These are phyloP conservation scores for Zelonia costaricensis DNA, from an alignment of 208 protist genomes.

Conservation along the genomic window DNA sequence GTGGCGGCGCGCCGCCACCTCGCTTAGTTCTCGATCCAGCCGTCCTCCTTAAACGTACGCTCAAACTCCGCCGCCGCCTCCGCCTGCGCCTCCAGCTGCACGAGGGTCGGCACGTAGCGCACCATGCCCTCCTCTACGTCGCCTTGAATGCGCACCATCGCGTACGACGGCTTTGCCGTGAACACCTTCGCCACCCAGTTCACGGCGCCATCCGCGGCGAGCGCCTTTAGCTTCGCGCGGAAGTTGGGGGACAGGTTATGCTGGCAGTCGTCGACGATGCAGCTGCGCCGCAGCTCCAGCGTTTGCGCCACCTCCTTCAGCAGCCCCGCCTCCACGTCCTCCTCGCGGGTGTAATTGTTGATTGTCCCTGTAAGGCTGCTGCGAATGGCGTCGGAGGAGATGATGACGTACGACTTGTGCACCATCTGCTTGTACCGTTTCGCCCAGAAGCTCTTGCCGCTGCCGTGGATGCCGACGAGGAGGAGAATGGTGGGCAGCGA, in stretches of 20 bases:
- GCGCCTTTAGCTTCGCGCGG: constrained; percentile 42
- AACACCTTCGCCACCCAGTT: constrained; percentile 64
- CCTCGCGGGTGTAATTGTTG: constrained; percentile 54
- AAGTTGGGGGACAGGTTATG: constrained; percentile 58
- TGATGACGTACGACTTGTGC: constrained; percentile 54
- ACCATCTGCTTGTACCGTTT: constrained; percentile 63
- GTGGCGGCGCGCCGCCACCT: not conserved
- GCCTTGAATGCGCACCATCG: constrained; percentile 50
- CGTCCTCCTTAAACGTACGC: constrained; percentile 51
- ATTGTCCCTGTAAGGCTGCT: constrained; percentile 43
- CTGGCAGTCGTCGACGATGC: constrained; percentile 69
- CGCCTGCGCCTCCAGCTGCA: constrained; percentile 59
- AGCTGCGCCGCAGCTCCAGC: constrained; percentile 50
- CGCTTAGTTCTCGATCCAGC: constrained; percentile 54
- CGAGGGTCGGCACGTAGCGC: constrained; percentile 35
- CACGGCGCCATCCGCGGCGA: constrained; percentile 32
- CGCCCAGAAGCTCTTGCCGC: constrained; percentile 83
- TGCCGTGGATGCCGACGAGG: constrained; percentile 74
- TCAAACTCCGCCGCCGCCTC: constrained; percentile 30
- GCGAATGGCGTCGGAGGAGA: constrained; percentile 56
- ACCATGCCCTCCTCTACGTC: constrained; percentile 49
- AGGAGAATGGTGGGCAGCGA: constrained; percentile 62
- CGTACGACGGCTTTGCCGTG: constrained; percentile 67
- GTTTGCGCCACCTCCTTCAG: constrained; percentile 45
- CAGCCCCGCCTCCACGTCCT: constrained; percentile 56